Base-by-base conservation (phyloP, 495 filamentous ascomycete genomes). In the Penicillium cataractarum region DNA sequence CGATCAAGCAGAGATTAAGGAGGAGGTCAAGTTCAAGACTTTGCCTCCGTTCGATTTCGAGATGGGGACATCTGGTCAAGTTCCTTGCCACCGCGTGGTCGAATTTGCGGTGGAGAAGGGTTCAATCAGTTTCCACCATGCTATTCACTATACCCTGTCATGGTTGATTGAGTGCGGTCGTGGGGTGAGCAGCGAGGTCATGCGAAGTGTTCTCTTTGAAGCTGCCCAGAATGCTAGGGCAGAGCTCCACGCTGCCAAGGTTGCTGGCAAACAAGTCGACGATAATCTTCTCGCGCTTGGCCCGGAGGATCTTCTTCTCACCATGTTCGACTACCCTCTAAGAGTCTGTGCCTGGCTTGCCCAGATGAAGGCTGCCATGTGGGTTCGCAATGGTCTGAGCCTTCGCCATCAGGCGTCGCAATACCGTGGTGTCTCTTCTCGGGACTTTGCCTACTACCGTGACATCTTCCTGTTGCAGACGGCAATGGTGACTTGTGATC, bases 311-410 rank as follows among this genome's bases (percentile, higher is more conserved):
- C 84, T 94, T 63, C 81, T 97, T 15, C 86, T 97, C 71, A 88
- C 90, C 0, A 86, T 92, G 64, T 97, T 98, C 69, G 95, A 99
- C 72, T 96, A 90, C 70, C 93, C 95, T 4, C 81, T 99, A 6
- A 84, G 95, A 37, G 92, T 97, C 4, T 97, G 92, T 74, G 92
- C 91, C 10, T 99, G 95, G 95, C 79, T 99, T 22, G 90, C 94
- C 2, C 96, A 99, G 77, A 98, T 98, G 88, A 96, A 96, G 73
- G 92, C 93, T 4, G 90, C 91, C 17, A 95, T 97, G 90, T 99
- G 95, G 95, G 96, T 99, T 40, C 88, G 95, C 35, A 99, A 99
- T 70, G 95, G 95, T 9, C 87, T 97, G 65, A 97, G 93, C 72
- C 85, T 99, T 49, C 88, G 92, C 15, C 95, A 99, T 72, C 95